These are phyloP conservation scores for Scenedesmus sp. DNA, from an alignment of 163 green algal species.

Conservation along the genomic window DNA sequence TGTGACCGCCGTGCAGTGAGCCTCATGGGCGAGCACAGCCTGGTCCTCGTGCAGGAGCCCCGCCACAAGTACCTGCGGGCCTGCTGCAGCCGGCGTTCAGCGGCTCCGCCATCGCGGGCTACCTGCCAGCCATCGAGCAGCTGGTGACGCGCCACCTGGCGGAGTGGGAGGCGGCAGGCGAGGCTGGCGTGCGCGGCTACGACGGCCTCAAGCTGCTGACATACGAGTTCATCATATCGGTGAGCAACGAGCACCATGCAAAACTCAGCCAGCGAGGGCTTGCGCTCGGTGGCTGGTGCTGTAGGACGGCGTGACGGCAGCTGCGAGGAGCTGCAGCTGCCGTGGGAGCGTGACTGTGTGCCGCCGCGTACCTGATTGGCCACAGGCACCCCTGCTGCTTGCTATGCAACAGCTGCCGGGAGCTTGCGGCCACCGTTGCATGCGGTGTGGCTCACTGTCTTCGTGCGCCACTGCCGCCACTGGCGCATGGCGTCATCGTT, in stretches of 20 bases:
- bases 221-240: constrained; percentile 48
- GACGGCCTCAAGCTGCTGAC: constrained; percentile 47
- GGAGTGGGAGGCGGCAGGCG: constrained; percentile 9
- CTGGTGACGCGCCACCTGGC: constrained; percentile 25
- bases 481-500: background rate
- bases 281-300: background rate
- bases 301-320: background rate
- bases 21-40: constrained; percentile 42
- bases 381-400: background rate
- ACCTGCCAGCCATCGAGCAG: constrained; percentile 23
- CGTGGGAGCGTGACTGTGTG: background rate
- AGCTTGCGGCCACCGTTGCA: background rate
- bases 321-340: background rate
- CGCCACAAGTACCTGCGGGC: constrained; percentile 39
- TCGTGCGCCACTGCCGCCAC: background rate
- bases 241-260: no score
- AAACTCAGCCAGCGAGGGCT: no score
- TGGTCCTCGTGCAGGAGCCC: constrained; percentile 39
- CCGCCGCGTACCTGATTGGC: background rate
- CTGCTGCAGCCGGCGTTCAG: constrained; percentile 50
- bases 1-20: background rate
- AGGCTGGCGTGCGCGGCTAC: constrained; percentile 19
- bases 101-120: background rate
- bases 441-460: background rate
- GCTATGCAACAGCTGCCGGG: background rate